Evolutionary conservation across 2,329 filamentous ascomycete genomes (phyloP), one percentile per base, ranked within the genome.

Genomic region (Gyromitra esculenta): DNA sequence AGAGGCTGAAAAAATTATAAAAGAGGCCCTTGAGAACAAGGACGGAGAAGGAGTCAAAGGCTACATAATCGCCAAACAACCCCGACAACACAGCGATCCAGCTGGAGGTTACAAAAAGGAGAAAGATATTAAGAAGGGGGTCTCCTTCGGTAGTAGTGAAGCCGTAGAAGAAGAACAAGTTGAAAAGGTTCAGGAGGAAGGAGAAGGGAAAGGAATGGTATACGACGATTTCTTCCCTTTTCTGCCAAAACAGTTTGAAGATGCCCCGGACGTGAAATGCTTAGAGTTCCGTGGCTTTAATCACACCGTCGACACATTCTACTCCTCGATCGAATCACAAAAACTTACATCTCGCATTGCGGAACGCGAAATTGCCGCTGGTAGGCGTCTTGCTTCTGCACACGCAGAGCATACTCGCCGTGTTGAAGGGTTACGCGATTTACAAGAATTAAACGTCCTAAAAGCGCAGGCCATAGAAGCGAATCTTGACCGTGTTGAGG

Each of bases 141-240:
- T 54, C 31, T n/a, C 65, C 35, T 74, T 74, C 8, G 59, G 75
- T 41, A 63, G 48, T 45, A 59, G 52, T 48, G 83, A 82, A 67
- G 80, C 80, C 39, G 81, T 81, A 37, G 82, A 84, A 8, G 78
- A 83, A 35, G 81, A 82, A 6, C 85, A 84, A 8, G 83, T 85
- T 2, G 85, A 86, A 59, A 78, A 81, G 80, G 75, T 78, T 9
- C 76, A 81, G 15, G 68, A 78, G 21, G 79, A 79, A 8, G 84
- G 82, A 8, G 82, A 80, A 48, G 78, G 73, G 6, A 79, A 79
- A 9, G 84, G 82, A 9, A 82, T 96, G 5, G 85, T 97, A 1
- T 99, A 97, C 81, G 92, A 97, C 70, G 96, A 99, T 81, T 98
- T 97, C 81, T 95, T 98, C 80, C 96, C 96, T 0, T 98, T 98